A percentile compares a stretch with the other conserved stretches of the same genome.
Conservation (phyloP, 352 stramenopile species). For the Phytophthora macrochlamydospora region DNA sequence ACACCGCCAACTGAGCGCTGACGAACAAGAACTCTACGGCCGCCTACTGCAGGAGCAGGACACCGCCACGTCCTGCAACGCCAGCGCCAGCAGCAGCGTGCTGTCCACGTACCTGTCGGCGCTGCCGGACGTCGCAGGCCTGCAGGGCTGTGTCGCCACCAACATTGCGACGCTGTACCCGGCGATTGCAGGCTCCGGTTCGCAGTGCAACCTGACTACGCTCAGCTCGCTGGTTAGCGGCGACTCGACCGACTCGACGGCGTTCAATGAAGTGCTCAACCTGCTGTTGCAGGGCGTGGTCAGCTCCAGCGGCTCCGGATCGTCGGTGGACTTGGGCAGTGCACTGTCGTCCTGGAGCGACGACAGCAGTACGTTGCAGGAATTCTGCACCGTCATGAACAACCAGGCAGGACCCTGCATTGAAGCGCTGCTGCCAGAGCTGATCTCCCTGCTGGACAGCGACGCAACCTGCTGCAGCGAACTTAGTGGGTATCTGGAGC, state of each 20-base stretch:
- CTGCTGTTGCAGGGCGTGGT: conserved; percentile 40
- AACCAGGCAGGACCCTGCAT: conserved; percentile 47
- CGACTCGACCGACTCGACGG: conserved; percentile 28
- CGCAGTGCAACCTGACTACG: conserved; percentile 56
- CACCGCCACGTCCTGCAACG: conserved; percentile 45
- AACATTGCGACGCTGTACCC: conserved; percentile 54
- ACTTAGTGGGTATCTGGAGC: conserved; percentile 52
- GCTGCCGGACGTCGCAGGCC: conserved; percentile 45
- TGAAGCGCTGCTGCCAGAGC: conserved; percentile 43
- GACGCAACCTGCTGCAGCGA: conserved; percentile 54
- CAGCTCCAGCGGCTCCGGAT: conserved; percentile 24
- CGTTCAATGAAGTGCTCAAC: conserved; percentile 51
- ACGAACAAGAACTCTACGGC: conserved; percentile 25
- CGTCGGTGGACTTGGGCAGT: conserved; percentile 25
- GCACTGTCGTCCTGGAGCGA: conserved; percentile 46
- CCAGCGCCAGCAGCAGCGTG: conserved; percentile 43
- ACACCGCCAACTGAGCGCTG: conserved; percentile 20
- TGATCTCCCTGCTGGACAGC: conserved; percentile 49
- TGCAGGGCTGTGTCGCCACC: conserved; percentile 53
- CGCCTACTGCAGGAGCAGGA: conserved; percentile 31
- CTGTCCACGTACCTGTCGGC: conserved; percentile 50
- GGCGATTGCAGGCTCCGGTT: conserved; percentile 36
- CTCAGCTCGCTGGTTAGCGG: conserved; percentile 45
- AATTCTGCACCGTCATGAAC: conserved; percentile 71
- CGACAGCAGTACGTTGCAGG: conserved; percentile 42